Evolutionary conservation across 2,329 filamentous ascomycete genomes (phyloP), one percentile per base, ranked within the genome.

Genomic region (Furcasterigmium sp.): DNA sequence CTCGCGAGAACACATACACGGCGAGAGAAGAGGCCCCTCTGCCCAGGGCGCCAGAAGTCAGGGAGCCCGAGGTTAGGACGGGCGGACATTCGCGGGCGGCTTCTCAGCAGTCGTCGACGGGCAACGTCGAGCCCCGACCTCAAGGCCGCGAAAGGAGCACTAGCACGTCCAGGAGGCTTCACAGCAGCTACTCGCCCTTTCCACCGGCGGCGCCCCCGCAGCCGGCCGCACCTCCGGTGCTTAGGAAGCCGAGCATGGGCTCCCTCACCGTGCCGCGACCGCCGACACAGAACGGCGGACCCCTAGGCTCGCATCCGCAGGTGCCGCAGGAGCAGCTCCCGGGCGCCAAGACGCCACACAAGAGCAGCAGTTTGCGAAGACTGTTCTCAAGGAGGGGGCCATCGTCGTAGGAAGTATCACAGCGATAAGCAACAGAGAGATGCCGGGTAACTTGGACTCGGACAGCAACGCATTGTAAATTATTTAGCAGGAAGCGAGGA

Each of bases 341-440:
- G 14, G 29, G 29, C 10, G n/a, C 53, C 41, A 64, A 59, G 44
- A 57, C 59, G 32, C 60, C 64, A n/a, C 39, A 41, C 3, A 63
- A 57, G 43, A 63, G 60, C 15, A 57, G 61, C 7, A 63, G 65
- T 15, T 51, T 72, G 25, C 62, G 60, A 51, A 60, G 58, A 29
- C 53, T 71, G 8, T 70, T 71, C 50, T 26, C 23, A 7, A 26
- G 23, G 23, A 26, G 23, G 11, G 23, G 23, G 7, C 7, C 7
- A 11, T 11, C 23, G 23, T 26, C 23, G 23, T 26, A 26, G 23
- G 23, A 11, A 11, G 23, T 26, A 26, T 11, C 23, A 11, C 7
- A 11, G 23, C 23, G 23, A 26, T 26, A 11, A 26, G 23, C 23
- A 11, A 26, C n/a, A n/a, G n/a, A n/a, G n/a, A n/a, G n/a, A n/a